Conservation (phyloP, 208 protist genomes). For the Crithidia fasciculata region DNA sequence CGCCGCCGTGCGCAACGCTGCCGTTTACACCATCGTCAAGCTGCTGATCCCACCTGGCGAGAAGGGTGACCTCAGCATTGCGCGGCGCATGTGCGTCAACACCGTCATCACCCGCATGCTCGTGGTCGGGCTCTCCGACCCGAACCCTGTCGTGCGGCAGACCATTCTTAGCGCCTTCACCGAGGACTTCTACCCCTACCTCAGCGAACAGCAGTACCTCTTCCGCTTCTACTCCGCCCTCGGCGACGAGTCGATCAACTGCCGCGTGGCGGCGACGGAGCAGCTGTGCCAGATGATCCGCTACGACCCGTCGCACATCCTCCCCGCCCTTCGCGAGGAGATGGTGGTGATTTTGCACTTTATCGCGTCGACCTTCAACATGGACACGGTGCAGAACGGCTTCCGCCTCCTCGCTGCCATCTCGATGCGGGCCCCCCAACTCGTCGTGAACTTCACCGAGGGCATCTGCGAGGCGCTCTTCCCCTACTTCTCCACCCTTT, state of each 20-base stretch:
- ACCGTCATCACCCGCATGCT: slow-evolving; percentile 86
- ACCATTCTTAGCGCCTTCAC: slow-evolving; percentile 81
- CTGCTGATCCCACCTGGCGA: slow-evolving; percentile 80
- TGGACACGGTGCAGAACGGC: slow-evolving; percentile 60
- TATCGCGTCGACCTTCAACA: slow-evolving; percentile 59
- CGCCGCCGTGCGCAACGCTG: slow-evolving; percentile 71
- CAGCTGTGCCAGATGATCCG: slow-evolving; percentile 84
- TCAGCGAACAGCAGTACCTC: slow-evolving; percentile 86
- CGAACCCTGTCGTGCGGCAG: slow-evolving; percentile 64
- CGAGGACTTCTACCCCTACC: slow-evolving; percentile 82
- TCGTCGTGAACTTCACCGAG: slow-evolving; percentile 79
- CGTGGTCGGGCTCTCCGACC: slow-evolving; percentile 76
- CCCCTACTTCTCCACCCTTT: slow-evolving; percentile 58
- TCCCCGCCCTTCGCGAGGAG: slow-evolving; percentile 79
- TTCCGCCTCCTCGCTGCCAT: slow-evolving; percentile 75
- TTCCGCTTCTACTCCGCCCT: slow-evolving; percentile 76
- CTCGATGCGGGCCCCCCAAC: slow-evolving; percentile 72
- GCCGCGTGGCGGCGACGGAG: slow-evolving; percentile 74
- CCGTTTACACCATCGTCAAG: slow-evolving; percentile 82
- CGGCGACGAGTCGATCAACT: slow-evolving; percentile 83
- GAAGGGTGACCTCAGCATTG: slow-evolving; percentile 74
- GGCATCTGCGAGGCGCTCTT: slow-evolving; percentile 67
- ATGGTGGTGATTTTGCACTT: slow-evolving; percentile 71
- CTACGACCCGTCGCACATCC: slow-evolving; percentile 86
- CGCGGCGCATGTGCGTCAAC: slow-evolving; percentile 87